Evolutionary conservation across 352 stramenopile genomes (phyloP).

Genomic region (Elongisporangium prolatum): DNA sequence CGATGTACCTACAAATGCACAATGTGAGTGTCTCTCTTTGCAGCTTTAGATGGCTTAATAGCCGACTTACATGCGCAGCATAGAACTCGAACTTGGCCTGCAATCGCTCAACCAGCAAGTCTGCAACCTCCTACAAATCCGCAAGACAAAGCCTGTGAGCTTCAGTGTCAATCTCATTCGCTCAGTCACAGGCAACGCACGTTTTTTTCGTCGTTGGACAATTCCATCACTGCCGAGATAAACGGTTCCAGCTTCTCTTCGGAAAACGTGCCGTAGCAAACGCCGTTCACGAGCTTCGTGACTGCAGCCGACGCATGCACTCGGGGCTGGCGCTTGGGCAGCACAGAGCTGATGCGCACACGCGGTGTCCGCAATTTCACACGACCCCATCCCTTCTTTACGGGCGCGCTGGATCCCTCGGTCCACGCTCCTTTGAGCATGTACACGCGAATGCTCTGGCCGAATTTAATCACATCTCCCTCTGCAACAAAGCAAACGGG

Average conservation of each 20-base stretch:
- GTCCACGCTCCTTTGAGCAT: constrained; percentile 67
- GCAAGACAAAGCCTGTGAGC: neutral
- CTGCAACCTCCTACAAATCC: constrained; percentile 51
- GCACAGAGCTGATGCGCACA: constrained; percentile 61
- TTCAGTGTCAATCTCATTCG: neutral
- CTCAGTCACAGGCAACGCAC: constrained; percentile 13
- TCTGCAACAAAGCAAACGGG: constrained; percentile 37
- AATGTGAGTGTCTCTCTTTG: neutral
- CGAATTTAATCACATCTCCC: constrained; percentile 83
- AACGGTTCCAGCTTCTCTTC: constrained; percentile 75
- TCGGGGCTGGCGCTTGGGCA: constrained; percentile 61
- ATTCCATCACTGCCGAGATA: constrained; percentile 59
- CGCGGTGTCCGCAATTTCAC: constrained; percentile 71
- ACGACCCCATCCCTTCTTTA: constrained; percentile 81
- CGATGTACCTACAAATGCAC: constrained; percentile 50
- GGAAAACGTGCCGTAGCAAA: constrained; percentile 69
- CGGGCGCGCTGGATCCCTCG: constrained; percentile 53
- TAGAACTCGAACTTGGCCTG: constrained; percentile 84
- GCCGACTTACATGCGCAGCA: constrained; percentile 45
- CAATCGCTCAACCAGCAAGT: constrained; percentile 82
- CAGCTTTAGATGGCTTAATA: constrained; percentile 1
- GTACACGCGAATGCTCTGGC: constrained; percentile 84
- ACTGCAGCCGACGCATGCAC: constrained; percentile 48
- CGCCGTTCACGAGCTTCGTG: constrained; percentile 83
- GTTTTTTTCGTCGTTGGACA: constrained; percentile 65